Percentiles rank a stretch among this genome's conserved stretches.
Evolutionary conservation across 208 protist genomes (phyloP).

Genomic region (Chromosphaera perkinsii): DNA sequence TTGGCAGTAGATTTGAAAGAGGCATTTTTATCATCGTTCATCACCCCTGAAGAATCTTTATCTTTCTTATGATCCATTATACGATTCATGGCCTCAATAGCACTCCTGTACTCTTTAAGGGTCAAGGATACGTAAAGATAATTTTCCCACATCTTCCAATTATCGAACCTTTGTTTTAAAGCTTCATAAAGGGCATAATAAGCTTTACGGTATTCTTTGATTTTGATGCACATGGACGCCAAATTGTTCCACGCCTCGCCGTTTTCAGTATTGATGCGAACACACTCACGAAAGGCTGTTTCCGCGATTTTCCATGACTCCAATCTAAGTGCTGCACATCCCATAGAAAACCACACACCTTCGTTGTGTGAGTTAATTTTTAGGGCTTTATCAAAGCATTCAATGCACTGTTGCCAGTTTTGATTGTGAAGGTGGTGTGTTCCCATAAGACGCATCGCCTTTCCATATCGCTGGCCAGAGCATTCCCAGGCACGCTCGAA

Average conservation of each 20-base stretch:
- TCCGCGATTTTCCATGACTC: slow-evolving; percentile 45
- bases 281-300: slow-evolving; percentile 27
- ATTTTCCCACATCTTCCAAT: slow-evolving; percentile 66
- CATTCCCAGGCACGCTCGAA: slow-evolving; percentile 50
- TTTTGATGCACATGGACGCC: slow-evolving; percentile 7
- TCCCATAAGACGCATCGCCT: slow-evolving; percentile 37
- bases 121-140: slow-evolving; percentile 29
- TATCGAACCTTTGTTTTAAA: slow-evolving; percentile 47
- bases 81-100: neutral
- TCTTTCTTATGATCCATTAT: neutral
- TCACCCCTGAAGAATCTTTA: too few species aligned
- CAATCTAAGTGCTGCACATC: slow-evolving; percentile 46
- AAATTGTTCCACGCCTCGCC: neutral
- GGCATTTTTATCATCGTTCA: too few species aligned
- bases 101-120: neutral
- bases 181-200: slow-evolving; percentile 41
- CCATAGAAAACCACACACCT: slow-evolving; percentile 53
- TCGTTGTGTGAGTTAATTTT: slow-evolving; percentile 50
- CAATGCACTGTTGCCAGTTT: slow-evolving; percentile 18
- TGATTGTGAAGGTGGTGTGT: slow-evolving; percentile 19
- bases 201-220: slow-evolving; percentile 13
- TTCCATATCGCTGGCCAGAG: slow-evolving; percentile 10
- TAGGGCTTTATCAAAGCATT: slow-evolving; percentile 24
- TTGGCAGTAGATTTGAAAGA: too few species aligned
- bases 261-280: slow-evolving; percentile 3